Base-by-base conservation (phyloP, 225 moss, liverwort and hornwort genomes). In the Asterella californica region DNA sequence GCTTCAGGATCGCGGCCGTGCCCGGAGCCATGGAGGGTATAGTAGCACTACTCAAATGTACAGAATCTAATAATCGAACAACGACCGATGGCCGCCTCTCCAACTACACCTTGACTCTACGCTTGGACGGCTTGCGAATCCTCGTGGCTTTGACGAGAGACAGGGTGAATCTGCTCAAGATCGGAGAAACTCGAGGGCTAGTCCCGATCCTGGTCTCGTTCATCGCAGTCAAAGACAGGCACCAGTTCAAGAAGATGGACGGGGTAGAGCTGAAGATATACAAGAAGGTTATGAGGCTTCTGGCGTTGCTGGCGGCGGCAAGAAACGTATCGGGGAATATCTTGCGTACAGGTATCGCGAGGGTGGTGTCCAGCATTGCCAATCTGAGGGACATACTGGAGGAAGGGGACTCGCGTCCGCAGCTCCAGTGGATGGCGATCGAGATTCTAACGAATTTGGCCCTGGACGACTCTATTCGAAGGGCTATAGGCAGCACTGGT, bases 401-500 rank as follows among this genome's bases (percentile, higher is more conserved):
- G 72, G 82, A 79, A 45, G 83, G 83, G 11, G 83, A 77, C 29
- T 37, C 68, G 30, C 76, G 77, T 48, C 84, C 84, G 15, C 80
- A 85, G 21, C 84, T 90, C 48, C 91, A 90, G 78, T 84, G 88
- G 81, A 80, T 80, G 82, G 90, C 93, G 0, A 89, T 93, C 47
- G 93, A 93, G 82, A 89, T 93, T 64, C 84, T 95, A 66, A 90
- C 83, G 60, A 79, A 90, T 79, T 74, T 93, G 64, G 88, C 93
- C n/a, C 79, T 95, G 42, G 93, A 93, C 47, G 63, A 88, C 68
- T 77, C 50, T 49, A 89, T 86, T n/a, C 82, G 88, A 75, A 53
- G 87, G 29, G 79, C 89, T 2, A 93, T 95, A 25, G 93, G 93
- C 74, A 86, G 91, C 85, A 93, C 91, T 0, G 93, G 94, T 9